Evolutionary conservation across 257 asterid species (phyloP).

Genomic region (Solanum ossicruentum): DNA sequence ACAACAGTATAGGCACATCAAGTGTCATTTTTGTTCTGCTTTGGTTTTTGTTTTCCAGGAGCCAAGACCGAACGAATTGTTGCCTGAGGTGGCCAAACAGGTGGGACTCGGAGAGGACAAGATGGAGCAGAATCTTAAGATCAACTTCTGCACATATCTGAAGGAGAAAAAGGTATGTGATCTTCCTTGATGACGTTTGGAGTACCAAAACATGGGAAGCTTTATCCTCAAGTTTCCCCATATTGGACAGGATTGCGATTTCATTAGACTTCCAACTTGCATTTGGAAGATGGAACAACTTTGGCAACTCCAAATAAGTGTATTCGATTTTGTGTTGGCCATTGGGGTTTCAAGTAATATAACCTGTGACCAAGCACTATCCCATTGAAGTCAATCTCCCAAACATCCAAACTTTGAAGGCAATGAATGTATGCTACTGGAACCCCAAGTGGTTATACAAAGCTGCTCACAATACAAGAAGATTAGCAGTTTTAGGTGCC

Average conservation of each 20-base stretch:
- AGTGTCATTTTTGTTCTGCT: constrained; percentile 1
- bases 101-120: constrained; percentile 4
- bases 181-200: constrained; percentile 17
- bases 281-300: not conserved
- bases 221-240: not conserved
- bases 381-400: not conserved
- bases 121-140: not conserved
- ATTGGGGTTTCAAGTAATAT: not conserved
- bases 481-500: not conserved
- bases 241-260: not conserved
- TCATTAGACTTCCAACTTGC: not conserved
- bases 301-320: not conserved
- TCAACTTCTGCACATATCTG: not conserved
- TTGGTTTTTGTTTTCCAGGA: constrained; percentile 1
- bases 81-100: constrained; percentile 3
- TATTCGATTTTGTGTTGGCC: not conserved
- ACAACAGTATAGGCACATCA: not conserved
- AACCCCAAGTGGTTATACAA: not conserved
- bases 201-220: constrained; percentile 1
- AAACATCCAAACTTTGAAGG: not conserved
- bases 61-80: not conserved
- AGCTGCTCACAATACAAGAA: not conserved
- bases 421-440: not conserved
- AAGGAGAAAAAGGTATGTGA: not conserved
- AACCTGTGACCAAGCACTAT: not conserved